phyloP scores from a whole-genome alignment of 2,329 filamentous ascomycete species.

The Neofusicoccum sp. region DNA sequence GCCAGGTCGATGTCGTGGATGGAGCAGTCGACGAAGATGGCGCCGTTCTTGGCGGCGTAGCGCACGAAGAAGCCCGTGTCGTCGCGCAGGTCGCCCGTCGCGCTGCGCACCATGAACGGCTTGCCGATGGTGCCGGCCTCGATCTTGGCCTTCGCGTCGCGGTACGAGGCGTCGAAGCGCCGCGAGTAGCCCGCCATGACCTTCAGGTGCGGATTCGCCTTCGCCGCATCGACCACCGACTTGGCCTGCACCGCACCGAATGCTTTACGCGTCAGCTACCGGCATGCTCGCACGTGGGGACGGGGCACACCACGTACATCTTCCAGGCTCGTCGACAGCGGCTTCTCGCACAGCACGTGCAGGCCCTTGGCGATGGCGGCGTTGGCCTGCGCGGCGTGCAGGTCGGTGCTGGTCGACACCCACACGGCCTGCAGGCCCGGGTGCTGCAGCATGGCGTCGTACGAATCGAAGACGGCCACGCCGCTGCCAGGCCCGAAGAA shows the following conservation, averaged over 20 bases:
- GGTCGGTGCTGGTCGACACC: conserved; percentile 38
- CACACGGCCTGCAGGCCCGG: conserved; percentile 48
- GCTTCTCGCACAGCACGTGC: conserved; percentile 45
- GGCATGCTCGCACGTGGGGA: conserved; percentile 7
- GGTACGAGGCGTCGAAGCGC: conserved; percentile 44
- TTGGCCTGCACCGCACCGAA: conserved; percentile 22
- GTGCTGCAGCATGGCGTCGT: conserved; percentile 50
- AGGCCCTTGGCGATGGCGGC: conserved; percentile 39
- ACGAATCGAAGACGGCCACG: conserved; percentile 49
- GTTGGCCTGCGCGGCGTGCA: conserved; percentile 39
- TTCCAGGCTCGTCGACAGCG: conserved; percentile 37
- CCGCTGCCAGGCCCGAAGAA: conserved; percentile 47
- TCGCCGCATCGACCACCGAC: conserved; percentile 40
- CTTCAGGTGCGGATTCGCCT: conserved; percentile 41
- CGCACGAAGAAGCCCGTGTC: conserved; percentile 45
- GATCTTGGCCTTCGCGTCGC: conserved; percentile 21
- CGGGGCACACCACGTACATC: conserved; percentile 27
- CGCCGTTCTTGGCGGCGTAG: conserved; percentile 45
- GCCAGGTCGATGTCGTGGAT: conserved; percentile 51
- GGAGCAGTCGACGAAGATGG: conserved; percentile 49
- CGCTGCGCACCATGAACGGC: conserved; percentile 46
- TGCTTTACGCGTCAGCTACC: not conserved
- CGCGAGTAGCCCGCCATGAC: conserved; percentile 51
- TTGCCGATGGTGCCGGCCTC: conserved; percentile 40
- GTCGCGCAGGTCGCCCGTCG: conserved; percentile 45